Evolutionary conservation across 208 protist species (phyloP), one percentile per base, ranked within the genome.

Genomic region (Leishmania arabica): DNA sequence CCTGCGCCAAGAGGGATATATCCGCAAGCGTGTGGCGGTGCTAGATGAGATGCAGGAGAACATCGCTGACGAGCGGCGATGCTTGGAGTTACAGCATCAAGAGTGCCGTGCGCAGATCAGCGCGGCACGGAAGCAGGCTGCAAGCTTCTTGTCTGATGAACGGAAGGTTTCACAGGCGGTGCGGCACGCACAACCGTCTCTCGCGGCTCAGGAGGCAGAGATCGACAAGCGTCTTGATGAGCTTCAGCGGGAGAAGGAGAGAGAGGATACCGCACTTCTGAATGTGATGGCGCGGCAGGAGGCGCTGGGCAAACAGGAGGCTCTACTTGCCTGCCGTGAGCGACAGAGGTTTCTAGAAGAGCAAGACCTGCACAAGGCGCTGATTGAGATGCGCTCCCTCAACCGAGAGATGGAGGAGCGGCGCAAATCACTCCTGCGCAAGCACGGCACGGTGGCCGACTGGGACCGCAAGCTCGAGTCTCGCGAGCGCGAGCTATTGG

Each of bases 71-170:
- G 95, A 97, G 88, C 88, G 95, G 24, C 87, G 89, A n/a, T 92
- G 89, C 73, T 84, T 97, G 2, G 92, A 97, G 80, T 72, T 92
- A 19, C 93, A 96, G 64, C 95, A 97, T 64, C 90, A 97, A 75
- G 90, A 97, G 80, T 97, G 95, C 78, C 86, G 95, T 19, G 84
- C 83, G 42, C 91, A 94, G 85, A 97, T 97, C 65, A 95, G 92
- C 54, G 82, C 85, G 13, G 80, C 88, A 0, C 89, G 94, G 4
- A 91, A 86, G 60, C 88, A 87, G 54, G 79, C 86, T 0, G 75
- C 86, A 19, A 79, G 81, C 40, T 77, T 95, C 9, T 85, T 89
- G 24, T 82, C 83, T 2, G 89, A 97, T 56, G 77, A 94, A 64
- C 84, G 84, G 34, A 89, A 90, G 62, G 84, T 92, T 6, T 47